A percentile compares a stretch with the other conserved stretches of the same genome.
Evolutionary conservation across 2,329 filamentous ascomycete species (phyloP).

Genomic region (Ophiostoma sp.): DNA sequence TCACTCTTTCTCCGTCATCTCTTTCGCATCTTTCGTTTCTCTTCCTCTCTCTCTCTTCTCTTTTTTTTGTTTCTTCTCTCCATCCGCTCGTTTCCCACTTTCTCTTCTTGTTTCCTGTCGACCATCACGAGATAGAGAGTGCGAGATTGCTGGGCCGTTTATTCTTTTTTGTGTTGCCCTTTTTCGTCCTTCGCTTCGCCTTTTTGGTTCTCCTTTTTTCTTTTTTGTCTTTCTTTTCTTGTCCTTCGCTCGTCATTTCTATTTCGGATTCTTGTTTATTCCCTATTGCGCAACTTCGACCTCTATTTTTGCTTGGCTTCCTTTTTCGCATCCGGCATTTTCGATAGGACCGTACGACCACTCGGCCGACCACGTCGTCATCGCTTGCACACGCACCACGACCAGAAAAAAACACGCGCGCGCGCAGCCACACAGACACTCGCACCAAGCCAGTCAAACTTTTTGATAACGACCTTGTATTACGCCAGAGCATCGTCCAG

Average conservation of each 20-base stretch:
- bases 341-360: conserved; percentile 19
- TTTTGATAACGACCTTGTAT: conserved; percentile 12
- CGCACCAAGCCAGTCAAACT: neutral
- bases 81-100: conserved; percentile 19
- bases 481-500: conserved; percentile 5
- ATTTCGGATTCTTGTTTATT: conserved; percentile 11
- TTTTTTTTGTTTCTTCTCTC: neutral
- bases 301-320: neutral
- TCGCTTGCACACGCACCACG: conserved; percentile 14
- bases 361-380: conserved; percentile 14
- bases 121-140: conserved; percentile 5
- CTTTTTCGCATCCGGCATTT: conserved; percentile 7
- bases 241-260: conserved; percentile 7
- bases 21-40: conserved; percentile 4
- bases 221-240: neutral
- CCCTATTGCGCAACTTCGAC: conserved; percentile 3
- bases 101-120: neutral
- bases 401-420: neutral
- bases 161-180: neutral
- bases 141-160: neutral
- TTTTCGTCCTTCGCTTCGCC: conserved; percentile 13
- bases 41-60: conserved; percentile 1
- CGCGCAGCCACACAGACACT: conserved; percentile 10
- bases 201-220: neutral
- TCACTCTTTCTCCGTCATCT: neutral